These are phyloP conservation scores for Mucuna pruriens DNA, from an alignment of 306 rosid genomes.

Conservation along the genomic window DNA sequence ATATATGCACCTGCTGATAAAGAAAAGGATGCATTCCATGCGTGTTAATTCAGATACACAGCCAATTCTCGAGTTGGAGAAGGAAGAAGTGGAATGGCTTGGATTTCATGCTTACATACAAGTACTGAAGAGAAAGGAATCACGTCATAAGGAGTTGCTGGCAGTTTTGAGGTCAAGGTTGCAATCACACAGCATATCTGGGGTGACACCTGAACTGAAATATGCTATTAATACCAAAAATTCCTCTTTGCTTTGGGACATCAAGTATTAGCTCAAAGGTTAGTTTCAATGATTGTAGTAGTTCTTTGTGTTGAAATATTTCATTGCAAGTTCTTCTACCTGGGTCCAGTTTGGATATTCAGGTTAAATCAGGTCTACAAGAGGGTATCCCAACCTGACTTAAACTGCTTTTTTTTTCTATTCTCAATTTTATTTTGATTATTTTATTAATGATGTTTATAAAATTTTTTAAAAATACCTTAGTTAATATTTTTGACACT, in stretches of 20 bases:
- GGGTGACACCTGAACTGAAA: conserved; percentile 52
- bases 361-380: neutral
- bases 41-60: conserved; percentile 36
- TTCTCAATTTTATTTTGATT: neutral
- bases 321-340: neutral
- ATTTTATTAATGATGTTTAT: neutral
- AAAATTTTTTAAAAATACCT: no score
- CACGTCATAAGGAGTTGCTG: conserved; percentile 65
- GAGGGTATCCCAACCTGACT: neutral
- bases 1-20: conserved; percentile 68
- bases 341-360: neutral
- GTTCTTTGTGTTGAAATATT: conserved; percentile 12
- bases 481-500: no score
- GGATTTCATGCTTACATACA: conserved; percentile 77
- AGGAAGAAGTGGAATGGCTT: conserved; percentile 83
- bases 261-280: conserved; percentile 68
- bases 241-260: conserved; percentile 77
- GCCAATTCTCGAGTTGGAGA: conserved; percentile 62
- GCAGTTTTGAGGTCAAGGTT: conserved; percentile 56
- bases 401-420: neutral
- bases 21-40: conserved; percentile 63
- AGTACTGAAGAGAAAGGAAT: conserved; percentile 70
- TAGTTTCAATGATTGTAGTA: conserved; percentile 1
- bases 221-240: conserved; percentile 70
- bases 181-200: conserved; percentile 46